These are phyloP conservation scores for Glonium stellatum DNA, from an alignment of 495 filamentous ascomycete species.

Conservation along the genomic window DNA sequence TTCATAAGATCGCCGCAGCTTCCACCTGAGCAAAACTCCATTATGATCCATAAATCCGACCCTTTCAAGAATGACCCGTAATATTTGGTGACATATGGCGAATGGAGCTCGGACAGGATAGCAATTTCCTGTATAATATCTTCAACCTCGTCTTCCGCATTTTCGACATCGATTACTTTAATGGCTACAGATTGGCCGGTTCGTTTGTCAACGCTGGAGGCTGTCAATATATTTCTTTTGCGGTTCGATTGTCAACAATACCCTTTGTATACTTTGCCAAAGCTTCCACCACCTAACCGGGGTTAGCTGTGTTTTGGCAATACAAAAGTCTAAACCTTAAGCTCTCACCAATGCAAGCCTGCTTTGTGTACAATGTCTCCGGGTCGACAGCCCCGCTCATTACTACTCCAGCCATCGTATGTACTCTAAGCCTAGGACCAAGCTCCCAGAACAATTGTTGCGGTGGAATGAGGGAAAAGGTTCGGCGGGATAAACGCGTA, in stretches of 20 bases:
- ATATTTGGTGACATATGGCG: slow-evolving; percentile 93
- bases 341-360: slow-evolving; percentile 76
- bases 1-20: slow-evolving; percentile 89
- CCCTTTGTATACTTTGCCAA: slow-evolving; percentile 95
- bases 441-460: neutral
- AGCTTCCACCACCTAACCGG: slow-evolving; percentile 70
- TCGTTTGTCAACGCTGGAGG: slow-evolving; percentile 68
- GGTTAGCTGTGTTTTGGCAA: slow-evolving; percentile 13
- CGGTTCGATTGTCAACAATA: slow-evolving; percentile 31
- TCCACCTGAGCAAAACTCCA: slow-evolving; percentile 91
- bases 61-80: slow-evolving; percentile 93
- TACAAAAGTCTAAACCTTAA: neutral
- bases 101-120: slow-evolving; percentile 88
- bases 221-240: slow-evolving; percentile 30
- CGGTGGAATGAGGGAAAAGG: neutral
- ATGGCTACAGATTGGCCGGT: slow-evolving; percentile 85
- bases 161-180: slow-evolving; percentile 97
- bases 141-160: slow-evolving; percentile 95
- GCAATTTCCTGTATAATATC: slow-evolving; percentile 98
- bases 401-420: neutral
- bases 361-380: slow-evolving; percentile 83
- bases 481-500: neutral
- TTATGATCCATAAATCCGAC: slow-evolving; percentile 94
- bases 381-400: slow-evolving; percentile 50
- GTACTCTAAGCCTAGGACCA: neutral